Evolutionary conservation across 1,284 basidiomycete genomes (phyloP).

Genomic region (Trichosporon sp.): DNA sequence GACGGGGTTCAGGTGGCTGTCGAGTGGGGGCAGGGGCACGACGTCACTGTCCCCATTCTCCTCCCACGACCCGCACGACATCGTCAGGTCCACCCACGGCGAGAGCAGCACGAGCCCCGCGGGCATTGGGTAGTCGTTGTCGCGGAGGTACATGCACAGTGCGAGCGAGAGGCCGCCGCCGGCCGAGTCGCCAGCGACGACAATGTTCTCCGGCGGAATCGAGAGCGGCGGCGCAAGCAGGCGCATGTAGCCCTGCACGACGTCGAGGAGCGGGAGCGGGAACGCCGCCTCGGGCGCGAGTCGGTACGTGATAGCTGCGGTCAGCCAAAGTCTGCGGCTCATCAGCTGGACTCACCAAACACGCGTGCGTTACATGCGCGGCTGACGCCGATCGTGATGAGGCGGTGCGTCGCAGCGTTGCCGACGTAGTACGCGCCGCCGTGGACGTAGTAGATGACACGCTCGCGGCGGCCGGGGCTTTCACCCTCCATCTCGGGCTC

Average conservation of each 20-base stretch:
- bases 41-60: slow-evolving; percentile 80
- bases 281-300: slow-evolving; percentile 91
- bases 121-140: slow-evolving; percentile 74
- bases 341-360: slow-evolving; percentile 64
- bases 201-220: slow-evolving; percentile 84
- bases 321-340: background rate
- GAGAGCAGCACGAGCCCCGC: slow-evolving; percentile 79
- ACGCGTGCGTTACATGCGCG: slow-evolving; percentile 86
- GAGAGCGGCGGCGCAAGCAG: slow-evolving; percentile 76
- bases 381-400: slow-evolving; percentile 85
- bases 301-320: slow-evolving; percentile 85
- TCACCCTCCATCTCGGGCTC: slow-evolving; percentile 26
- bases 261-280: slow-evolving; percentile 89
- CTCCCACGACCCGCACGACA: slow-evolving; percentile 97
- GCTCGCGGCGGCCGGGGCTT: slow-evolving; percentile 56
- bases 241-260: slow-evolving; percentile 78
- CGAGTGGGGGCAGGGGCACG: slow-evolving; percentile 66
- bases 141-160: slow-evolving; percentile 84
- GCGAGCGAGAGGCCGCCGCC: slow-evolving; percentile 86
- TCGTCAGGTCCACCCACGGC: slow-evolving; percentile 91
- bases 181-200: slow-evolving; percentile 86
- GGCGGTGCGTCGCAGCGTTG: slow-evolving; percentile 86
- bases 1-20: slow-evolving; percentile 89
- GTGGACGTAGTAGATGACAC: slow-evolving; percentile 88
- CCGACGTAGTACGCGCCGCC: slow-evolving; percentile 95